Evolutionary conservation across 768 basidiomycete species (phyloP), one percentile per base, ranked within the genome.

Genomic region (Lactarius vividus): DNA sequence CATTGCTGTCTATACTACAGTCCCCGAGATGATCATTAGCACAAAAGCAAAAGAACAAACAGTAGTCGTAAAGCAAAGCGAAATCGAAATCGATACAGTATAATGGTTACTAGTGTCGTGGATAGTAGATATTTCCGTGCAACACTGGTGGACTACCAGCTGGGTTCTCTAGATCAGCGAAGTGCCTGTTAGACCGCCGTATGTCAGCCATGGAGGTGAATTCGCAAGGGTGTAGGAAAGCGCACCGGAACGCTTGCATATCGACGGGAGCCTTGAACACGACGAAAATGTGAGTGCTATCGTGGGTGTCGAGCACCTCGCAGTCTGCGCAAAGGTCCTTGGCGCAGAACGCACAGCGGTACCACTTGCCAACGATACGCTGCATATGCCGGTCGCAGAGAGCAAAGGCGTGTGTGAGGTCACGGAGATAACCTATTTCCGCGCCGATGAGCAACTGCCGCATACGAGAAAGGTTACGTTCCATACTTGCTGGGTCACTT

Each of bases 311-410:
- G 29, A 37, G 35, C 11, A 11, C 35, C 75, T 94, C 91, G 71
- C 95, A 96, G 35, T 82, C 82, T 49, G 86, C 86, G 76, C 96
- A 97, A n/a, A 96, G 78, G 74, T 98, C 96, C 70, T 84, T 37
- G 35, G 35, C 82, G 72, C 95, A 97, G 73, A 94, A 92, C 4
- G 86, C 93, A 72, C 96, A 98, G 70, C 90, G 85, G 76, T 88
- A 91, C 96, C 96, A 98, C 70, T 85, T 84, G 16, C 96, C 96
- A n/a, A 80, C 77, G 61, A 97, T 96, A 57, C 81, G 83, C 33
- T 82, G 83, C 80, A 94, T 85, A 74, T 96, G 96, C 55, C 88
- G 84, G 77, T 98, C 96, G 71, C 96, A 98, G 8, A 94, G 75
- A 8, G 94, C 90, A 23, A 83, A 78, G 3, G 78, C 72, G 73